Conservation (phyloP, 352 stramenopile genomes). For the Blastocystis sp. region DNA sequence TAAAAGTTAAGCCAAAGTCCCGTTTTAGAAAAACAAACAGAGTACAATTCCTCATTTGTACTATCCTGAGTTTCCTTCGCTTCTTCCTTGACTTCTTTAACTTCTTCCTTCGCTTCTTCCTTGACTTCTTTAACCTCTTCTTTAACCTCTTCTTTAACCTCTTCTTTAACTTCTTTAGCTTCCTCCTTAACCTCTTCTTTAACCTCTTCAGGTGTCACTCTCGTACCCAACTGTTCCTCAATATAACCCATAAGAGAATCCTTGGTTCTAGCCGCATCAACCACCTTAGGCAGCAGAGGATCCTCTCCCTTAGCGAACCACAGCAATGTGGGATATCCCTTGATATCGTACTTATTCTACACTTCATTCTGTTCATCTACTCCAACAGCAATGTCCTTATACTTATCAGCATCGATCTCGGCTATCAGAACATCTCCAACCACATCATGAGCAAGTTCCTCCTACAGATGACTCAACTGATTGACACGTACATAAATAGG, state of each 20-base stretch:
- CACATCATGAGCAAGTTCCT: not conserved
- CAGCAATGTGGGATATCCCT: slow-evolving; percentile 14
- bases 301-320: slow-evolving; percentile 11
- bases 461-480: slow-evolving; percentile 65
- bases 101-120: not conserved
- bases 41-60: not conserved
- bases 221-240: not conserved
- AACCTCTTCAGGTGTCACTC: not conserved
- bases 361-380: not conserved
- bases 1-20: not conserved
- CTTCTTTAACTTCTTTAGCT: not conserved
- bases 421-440: slow-evolving; percentile 81
- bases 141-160: not conserved
- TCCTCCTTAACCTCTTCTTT: not conserved
- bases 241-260: not conserved
- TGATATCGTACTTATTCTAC: slow-evolving; percentile 32
- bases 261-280: not conserved
- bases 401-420: slow-evolving; percentile 77
- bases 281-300: not conserved
- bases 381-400: not conserved
- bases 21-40: slow-evolving; percentile 42
- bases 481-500: slow-evolving; percentile 73
- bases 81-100: not conserved
- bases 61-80: not conserved
- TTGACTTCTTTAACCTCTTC: not conserved